Base-by-base conservation (phyloP, 805 yeast genomes). In the Zygosaccharomyces rouxii region DNA sequence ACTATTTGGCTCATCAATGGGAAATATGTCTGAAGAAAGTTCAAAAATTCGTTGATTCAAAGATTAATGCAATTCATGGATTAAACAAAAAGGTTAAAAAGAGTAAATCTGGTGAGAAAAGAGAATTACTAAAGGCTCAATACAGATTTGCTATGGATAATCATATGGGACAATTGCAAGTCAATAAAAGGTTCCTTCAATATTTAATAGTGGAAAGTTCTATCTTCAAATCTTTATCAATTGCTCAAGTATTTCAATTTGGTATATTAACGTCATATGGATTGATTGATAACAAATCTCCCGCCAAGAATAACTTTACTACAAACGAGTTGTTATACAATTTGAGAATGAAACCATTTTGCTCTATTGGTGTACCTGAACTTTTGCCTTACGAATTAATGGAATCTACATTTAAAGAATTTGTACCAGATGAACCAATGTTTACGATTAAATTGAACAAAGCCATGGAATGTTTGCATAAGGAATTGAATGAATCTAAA, bases 291-390 rank as follows among this genome's bases (percentile, higher is more conserved):
- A 59, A 56, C 23, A 53, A 53, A 7, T 38, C 55, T 7, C 66
- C 69, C 7, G 45, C 55, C 3, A 57, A 56, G 38, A 60, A 60
- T 22, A 60, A 56, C 41, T 60, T 64, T 30, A 55, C 64, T 33
- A 54, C 63, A 21, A 54, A 63, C 22, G 60, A 64, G 43, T 42
- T 61, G 31, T 61, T 77, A 14, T 82, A 75, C 60, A 68, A 74
- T 7, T 68, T 89, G 40, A 77, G 95, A 55, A 75, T 88, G 77
- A 89, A 88, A 63, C 81, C 94, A 3, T 87, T 85, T 70, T 78
- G 84, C 19, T 77, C 89, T 0, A 84, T 89, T 18, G 96, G 95
- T 0, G 80, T 81, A 9, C 97, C 97, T 1, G 75, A 73, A 25
- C 58, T 79, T 37, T 89, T 92, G 2, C 60, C 71, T 0, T 82